Base-by-base conservation (phyloP, 1,284 basidiomycete genomes). In the Cryptococcus hybrid region DNA sequence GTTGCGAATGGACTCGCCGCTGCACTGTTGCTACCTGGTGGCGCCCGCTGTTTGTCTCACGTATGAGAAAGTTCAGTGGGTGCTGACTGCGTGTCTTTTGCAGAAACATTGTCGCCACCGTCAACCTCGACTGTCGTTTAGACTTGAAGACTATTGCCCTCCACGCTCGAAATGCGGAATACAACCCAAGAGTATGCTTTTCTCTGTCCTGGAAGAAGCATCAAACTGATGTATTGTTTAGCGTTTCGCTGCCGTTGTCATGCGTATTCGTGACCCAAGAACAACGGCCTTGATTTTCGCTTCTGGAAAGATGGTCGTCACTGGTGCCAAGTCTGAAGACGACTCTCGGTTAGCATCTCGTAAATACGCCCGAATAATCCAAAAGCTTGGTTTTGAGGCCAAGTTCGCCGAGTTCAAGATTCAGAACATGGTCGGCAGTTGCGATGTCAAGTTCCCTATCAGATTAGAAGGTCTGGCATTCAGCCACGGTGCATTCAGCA, bases 351-450 rank as follows among this genome's bases (percentile, higher is more conserved):
- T 99, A 57, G 96, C 96, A 51, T 95, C 93, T 67, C 88, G 96
- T 75, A 99, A 99, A 81, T 99, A 99, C 79, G 96, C 96, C 49
- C 89, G 96, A 60, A 99, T 99, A 73, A 95, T 99, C 52, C 96
- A 99, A 81, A 99, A 99, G 81, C 88, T 99, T 47, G 96, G 96
- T 40, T 99, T 99, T 78, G 95, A 99, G 66, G 94, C 96, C 72
- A 97, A 98, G 81, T 99, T 99, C 78, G 92, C 91, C 55, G 95
- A 99, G 80, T 99, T 99, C 84, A 99, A 99, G 82, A 99, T 99
- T 56, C 95, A 99, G 82, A 99, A 99, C 78, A 99, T 99, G 55
- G 96, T 99, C 52, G 96, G 96, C 56, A 89, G 86, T 72, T 99
- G 96, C 79, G 96, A 99, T 76, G 96, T 99, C 70, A 96, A 96